Percentiles rank a stretch among this genome's conserved stretches.
Evolutionary conservation across 1,139 yeast genomes (phyloP).

Genomic region (Saccharomycopsis crataegensis): DNA sequence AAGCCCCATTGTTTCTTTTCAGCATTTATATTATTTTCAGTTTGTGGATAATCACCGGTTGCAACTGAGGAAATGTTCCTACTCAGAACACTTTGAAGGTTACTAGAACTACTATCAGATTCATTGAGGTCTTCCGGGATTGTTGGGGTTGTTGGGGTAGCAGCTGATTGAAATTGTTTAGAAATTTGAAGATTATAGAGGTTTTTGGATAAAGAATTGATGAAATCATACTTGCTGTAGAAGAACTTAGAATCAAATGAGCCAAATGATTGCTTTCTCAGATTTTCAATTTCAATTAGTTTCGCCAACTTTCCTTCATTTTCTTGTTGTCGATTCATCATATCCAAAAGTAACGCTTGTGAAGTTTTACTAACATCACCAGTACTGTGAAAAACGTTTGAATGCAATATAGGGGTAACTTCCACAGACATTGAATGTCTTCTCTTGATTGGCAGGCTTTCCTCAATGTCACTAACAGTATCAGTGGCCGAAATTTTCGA

Average conservation of each 20-base stretch:
- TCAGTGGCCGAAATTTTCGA: constrained; percentile 4
- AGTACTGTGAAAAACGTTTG: constrained; percentile 3
- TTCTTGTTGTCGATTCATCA: constrained; percentile 14
- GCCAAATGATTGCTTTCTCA: neutral
- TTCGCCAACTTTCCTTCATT: constrained; percentile 7
- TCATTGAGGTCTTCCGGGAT: neutral
- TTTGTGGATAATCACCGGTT: neutral
- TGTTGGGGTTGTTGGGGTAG: neutral
- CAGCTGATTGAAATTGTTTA: neutral
- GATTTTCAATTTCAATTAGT: neutral
- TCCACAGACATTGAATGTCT: neutral
- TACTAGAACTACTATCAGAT: neutral
- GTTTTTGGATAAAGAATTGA: constrained; percentile 6
- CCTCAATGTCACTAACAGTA: neutral
- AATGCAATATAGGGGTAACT: constrained; percentile 12
- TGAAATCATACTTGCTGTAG: neutral
- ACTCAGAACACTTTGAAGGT: neutral
- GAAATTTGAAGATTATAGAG: constrained; percentile 1
- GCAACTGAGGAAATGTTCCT: neutral
- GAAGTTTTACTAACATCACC: constrained; percentile 13
- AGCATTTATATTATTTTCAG: neutral
- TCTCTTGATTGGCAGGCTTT: neutral
- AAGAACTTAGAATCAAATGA: neutral
- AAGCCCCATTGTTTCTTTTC: constrained; percentile 16
- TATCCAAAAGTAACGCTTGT: constrained; percentile 15